A percentile compares a stretch with the other conserved stretches of the same genome.
phyloP scores from a whole-genome alignment of 2,329 filamentous ascomycete genomes.

The Trichoderma polysporum region DNA sequence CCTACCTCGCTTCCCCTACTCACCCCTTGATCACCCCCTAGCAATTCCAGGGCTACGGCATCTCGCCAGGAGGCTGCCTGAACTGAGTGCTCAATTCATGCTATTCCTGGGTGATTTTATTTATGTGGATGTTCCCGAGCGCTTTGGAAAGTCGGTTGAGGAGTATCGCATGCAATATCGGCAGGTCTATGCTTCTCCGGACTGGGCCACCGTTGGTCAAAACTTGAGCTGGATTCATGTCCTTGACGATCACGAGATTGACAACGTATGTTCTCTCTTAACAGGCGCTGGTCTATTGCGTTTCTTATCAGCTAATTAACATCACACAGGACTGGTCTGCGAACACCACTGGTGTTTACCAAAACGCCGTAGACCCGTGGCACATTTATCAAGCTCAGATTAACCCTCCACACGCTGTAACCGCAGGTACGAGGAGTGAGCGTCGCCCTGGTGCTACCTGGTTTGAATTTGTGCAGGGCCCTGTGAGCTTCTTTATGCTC shows the following conservation, averaged over 20 bases:
- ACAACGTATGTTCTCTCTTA: conserved; percentile 65
- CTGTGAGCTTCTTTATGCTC: conserved; percentile 90
- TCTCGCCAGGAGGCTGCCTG: conserved; percentile 70
- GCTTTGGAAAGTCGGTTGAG: conserved; percentile 68
- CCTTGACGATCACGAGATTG: conserved; percentile 94
- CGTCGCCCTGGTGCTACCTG: conserved; percentile 65
- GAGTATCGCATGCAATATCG: conserved; percentile 91
- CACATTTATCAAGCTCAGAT: conserved; percentile 78
- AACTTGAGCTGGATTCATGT: conserved; percentile 97
- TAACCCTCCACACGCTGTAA: conserved; percentile 72
- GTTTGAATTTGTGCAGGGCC: conserved; percentile 86
- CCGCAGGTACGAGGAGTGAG: conserved; percentile 42
- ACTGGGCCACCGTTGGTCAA: conserved; percentile 74
- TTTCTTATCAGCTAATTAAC: neutral
- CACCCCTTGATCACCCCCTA: conserved; percentile 76
- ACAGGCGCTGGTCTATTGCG: neutral
- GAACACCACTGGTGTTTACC: conserved; percentile 78
- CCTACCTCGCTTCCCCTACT: conserved; percentile 87
- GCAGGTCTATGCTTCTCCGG: conserved; percentile 91
- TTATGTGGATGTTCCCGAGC: conserved; percentile 82
- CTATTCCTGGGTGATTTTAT: conserved; percentile 86
- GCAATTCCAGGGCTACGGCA: conserved; percentile 77
- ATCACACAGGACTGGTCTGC: conserved; percentile 78
- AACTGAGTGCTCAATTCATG: conserved; percentile 74
- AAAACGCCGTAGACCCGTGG: conserved; percentile 79